These are phyloP conservation scores for Xylariaceae sp. DNA, from an alignment of 2,329 filamentous ascomycete species.

Conservation along the genomic window DNA sequence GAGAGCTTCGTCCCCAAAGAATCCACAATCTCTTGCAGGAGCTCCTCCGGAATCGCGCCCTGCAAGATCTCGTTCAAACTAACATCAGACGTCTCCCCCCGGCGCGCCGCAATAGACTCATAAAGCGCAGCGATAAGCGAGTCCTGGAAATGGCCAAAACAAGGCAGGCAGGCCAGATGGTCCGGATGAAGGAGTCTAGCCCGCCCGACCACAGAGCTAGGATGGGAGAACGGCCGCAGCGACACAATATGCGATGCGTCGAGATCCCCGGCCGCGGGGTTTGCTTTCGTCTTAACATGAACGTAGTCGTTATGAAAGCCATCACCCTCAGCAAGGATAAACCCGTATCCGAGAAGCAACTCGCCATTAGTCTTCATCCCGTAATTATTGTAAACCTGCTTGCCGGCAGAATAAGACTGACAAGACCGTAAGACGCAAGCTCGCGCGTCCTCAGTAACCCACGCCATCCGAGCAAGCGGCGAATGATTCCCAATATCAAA, in stretches of 20 bases:
- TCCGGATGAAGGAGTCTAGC: slow-evolving; percentile 37
- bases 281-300: slow-evolving; percentile 48
- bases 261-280: slow-evolving; percentile 28
- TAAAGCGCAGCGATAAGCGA: slow-evolving; percentile 50
- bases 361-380: slow-evolving; percentile 71
- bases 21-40: slow-evolving; percentile 36
- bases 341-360: slow-evolving; percentile 61
- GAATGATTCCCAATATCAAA: slow-evolving; percentile 71
- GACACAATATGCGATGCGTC: slow-evolving; percentile 44
- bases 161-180: slow-evolving; percentile 34
- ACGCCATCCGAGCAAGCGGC: slow-evolving; percentile 50
- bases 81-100: slow-evolving; percentile 20
- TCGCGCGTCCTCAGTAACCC: slow-evolving; percentile 45
- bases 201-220: slow-evolving; percentile 46
- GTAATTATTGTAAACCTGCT: slow-evolving; percentile 59
- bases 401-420: slow-evolving; percentile 45
- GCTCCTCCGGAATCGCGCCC: slow-evolving; percentile 40
- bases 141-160: slow-evolving; percentile 50
- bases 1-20: slow-evolving; percentile 38
- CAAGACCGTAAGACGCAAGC: slow-evolving; percentile 43
- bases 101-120: slow-evolving; percentile 31
- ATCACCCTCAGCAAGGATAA: slow-evolving; percentile 48
- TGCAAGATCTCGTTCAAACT: slow-evolving; percentile 41
- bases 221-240: slow-evolving; percentile 44
- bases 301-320: slow-evolving; percentile 57